Evolutionary conservation across 805 yeast species (phyloP).

Genomic region (Babjeviella inositovora): DNA sequence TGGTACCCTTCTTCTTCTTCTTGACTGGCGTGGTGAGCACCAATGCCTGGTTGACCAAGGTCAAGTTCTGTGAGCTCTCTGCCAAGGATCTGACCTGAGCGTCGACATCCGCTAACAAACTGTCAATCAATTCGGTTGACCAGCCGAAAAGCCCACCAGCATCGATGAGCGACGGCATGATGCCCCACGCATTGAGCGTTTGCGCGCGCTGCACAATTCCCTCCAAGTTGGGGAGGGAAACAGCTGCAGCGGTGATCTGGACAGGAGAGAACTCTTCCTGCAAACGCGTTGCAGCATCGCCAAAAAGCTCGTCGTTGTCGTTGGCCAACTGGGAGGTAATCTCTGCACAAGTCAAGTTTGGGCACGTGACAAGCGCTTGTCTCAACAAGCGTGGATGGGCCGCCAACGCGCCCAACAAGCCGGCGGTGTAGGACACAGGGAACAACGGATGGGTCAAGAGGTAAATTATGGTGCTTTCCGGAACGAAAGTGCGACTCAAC

Average conservation of each 20-base stretch:
- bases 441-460: constrained; percentile 78
- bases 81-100: constrained; percentile 26
- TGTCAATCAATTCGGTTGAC: constrained; percentile 30
- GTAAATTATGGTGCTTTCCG: constrained; percentile 51
- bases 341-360: constrained; percentile 48
- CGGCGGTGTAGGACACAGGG: constrained; percentile 42
- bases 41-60: constrained; percentile 27
- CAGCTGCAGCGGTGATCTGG: constrained; percentile 34
- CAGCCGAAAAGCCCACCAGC: constrained; percentile 60
- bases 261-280: constrained; percentile 46
- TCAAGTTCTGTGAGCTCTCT: constrained; percentile 23
- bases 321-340: constrained; percentile 41
- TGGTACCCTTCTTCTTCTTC: constrained; percentile 7
- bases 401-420: constrained; percentile 34
- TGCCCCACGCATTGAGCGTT: constrained; percentile 33
- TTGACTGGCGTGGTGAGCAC: constrained; percentile 9
- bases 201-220: constrained; percentile 27
- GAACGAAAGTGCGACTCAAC: constrained; percentile 16
- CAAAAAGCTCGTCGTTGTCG: constrained; percentile 47
- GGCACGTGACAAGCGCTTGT: constrained; percentile 73
- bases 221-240: constrained; percentile 18
- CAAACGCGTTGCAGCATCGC: constrained; percentile 52
- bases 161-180: constrained; percentile 53
- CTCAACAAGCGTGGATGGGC: constrained; percentile 50
- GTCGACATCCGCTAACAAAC: constrained; percentile 25